phyloP scores from a whole-genome alignment of 768 basidiomycete species.

The Boletus edulis region DNA sequence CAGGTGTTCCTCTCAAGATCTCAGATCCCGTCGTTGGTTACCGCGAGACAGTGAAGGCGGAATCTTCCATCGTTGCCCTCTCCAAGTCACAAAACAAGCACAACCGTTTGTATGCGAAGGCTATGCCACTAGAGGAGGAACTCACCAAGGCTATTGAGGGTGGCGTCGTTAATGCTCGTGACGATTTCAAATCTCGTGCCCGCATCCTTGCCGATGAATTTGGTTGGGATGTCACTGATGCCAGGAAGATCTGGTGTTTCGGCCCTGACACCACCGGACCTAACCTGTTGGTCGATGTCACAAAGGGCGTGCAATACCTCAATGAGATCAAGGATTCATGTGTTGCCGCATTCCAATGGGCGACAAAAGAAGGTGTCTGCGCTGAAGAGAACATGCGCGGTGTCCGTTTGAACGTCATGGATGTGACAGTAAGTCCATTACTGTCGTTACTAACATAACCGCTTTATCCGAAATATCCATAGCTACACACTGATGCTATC shows the following conservation, averaged over 20 bases:
- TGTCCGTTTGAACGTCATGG: slow-evolving; percentile 91
- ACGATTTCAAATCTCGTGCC: slow-evolving; percentile 97
- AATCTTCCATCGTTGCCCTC: slow-evolving; percentile 93
- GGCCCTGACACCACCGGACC: slow-evolving; percentile 97
- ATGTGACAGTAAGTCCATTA: slow-evolving; percentile 75
- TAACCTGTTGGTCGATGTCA: slow-evolving; percentile 95
- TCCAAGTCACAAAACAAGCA: slow-evolving; percentile 99
- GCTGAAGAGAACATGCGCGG: slow-evolving; percentile 99
- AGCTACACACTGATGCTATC: slow-evolving; percentile 98
- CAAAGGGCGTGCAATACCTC: slow-evolving; percentile 98
- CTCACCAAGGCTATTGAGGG: slow-evolving; percentile 88
- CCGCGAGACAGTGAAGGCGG: slow-evolving; percentile 94
- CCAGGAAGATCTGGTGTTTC: slow-evolving; percentile 99
- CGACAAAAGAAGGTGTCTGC: slow-evolving; percentile 95
- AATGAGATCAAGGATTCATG: slow-evolving; percentile 99
- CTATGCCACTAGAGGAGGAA: slow-evolving; percentile 91
- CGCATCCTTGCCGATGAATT: slow-evolving; percentile 94
- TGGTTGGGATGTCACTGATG: slow-evolving; percentile 99
- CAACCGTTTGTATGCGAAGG: slow-evolving; percentile 96
- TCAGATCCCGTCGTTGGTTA: slow-evolving; percentile 98
- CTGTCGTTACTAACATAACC: background rate
- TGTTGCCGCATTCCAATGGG: slow-evolving; percentile 99
- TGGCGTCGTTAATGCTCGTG: slow-evolving; percentile 84
- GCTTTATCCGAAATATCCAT: slow-evolving; percentile 4
- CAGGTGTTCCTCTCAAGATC: slow-evolving; percentile 97